Base-by-base conservation (phyloP, 2,329 filamentous ascomycete species). In the Pseudomassariella vexata region DNA sequence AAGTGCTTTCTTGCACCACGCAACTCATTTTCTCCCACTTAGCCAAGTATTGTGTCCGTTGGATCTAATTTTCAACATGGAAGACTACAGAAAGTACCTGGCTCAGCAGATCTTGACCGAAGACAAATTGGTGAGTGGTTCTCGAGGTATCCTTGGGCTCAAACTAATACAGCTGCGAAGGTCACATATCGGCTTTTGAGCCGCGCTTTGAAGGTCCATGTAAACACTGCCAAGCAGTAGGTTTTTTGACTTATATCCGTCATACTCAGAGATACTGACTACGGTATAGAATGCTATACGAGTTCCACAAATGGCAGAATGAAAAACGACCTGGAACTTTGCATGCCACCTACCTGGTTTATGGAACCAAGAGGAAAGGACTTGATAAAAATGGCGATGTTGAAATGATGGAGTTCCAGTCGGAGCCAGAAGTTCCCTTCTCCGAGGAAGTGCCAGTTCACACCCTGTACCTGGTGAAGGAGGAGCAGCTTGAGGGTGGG, bases 281-380 rank as follows among this genome's bases (percentile, higher is more conserved):
- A 25, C 14, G 24, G 19, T 5, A 12, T 32, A 94, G 82, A 56
- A 94, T 92, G 75, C 76, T 89, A 11, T 94, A 77, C 59, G 85
- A 94, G 19, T 96, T 94, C 46, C 77, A 95, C 56, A 69, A 72
- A 40, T 75, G 70, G 35, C 84, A 94, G 53, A 94, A 88, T 57
- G 69, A 66, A 34, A 85, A 82, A 56, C 82, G 79, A 39, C 70
- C 83, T 0, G 73, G 77, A 15, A 81, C 78, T 17, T 68, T 95
- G n/a, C 77, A 94, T 61, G 92, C 90, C 26, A 95, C 88, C n/a
- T 98, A 95, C 59, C 66, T 95, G 29, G 55, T 98, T 27, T 83
- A 80, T 30, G 92, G 90, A 23, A 73, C 66, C 15, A 82, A 76
- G 48, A 67, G 59, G 32, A 48, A 50, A 5, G 50, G 53, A 12